Evolutionary conservation across 352 stramenopile species (phyloP), one percentile per base, ranked within the genome.

Genomic region (Globisporangium cederbergense): DNA sequence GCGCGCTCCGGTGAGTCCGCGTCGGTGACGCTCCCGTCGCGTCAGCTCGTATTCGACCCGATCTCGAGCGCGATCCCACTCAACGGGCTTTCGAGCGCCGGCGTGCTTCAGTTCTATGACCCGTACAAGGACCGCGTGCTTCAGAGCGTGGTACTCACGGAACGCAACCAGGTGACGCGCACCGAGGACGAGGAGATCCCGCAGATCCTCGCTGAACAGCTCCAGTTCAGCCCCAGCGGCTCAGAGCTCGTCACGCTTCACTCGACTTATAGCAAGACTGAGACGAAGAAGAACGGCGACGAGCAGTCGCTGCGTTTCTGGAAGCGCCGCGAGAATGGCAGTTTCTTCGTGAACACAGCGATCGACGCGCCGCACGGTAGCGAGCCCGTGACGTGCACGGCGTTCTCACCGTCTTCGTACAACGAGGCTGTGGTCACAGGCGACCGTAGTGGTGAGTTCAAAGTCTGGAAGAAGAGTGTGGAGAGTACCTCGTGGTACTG

Each of bases 151-250:
- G 42, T 82, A 60, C 70, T 95, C 9, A 92, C 83, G 25, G 82
- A 93, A 52, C 86, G 86, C 45, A 95, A 95, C 70, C 84, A 92
- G 51, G 84, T 95, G 28, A 90, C 86, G n/a, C 79, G 81, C 42
- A 93, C 84, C 0, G 80, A 91, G 14, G 69, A 88, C 46, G 84
- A 93, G 56, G 62, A 73, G 52, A 57, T 91, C 32, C 79, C 81
- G 9, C 67, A 75, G 49, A 72, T 89, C 32, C 58, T 80, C 22
- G 80, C 81, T 0, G 81, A 88, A 32, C 72, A 82, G 20, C 60
- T 82, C 25, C 71, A 67, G 55, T 91, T 93, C 62, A 89, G 80
- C 54, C 53, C 74, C 0, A 75, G 56, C 50, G 84, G 84, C 11
- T 45, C 58, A 25, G 78, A 82, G 10, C 69, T 93, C 2, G 83